phyloP scores from a whole-genome alignment of 176 grass and related monocot species.

The Phragmites australis region DNA sequence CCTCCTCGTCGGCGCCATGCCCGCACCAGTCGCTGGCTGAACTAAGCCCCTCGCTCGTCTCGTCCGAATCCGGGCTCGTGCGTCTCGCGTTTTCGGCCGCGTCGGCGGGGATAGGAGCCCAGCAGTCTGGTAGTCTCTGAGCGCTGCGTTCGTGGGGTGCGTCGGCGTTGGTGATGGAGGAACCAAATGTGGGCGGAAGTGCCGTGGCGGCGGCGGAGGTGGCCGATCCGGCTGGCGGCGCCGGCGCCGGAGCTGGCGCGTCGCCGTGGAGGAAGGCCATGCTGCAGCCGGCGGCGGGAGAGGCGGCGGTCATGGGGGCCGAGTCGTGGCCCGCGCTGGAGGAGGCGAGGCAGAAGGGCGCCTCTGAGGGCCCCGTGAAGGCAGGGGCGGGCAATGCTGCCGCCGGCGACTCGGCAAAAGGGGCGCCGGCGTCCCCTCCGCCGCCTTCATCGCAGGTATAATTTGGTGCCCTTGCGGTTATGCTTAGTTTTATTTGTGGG shows the following conservation, averaged over 20 bases:
- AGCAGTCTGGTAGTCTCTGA: background rate
- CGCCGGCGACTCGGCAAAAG: slow-evolving; percentile 19
- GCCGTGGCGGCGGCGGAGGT: slow-evolving; percentile 15
- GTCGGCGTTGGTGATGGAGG: slow-evolving; percentile 31
- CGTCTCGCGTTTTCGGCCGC: slow-evolving; percentile 2
- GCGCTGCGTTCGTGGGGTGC: background rate
- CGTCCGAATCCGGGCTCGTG: background rate
- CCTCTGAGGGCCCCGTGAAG: slow-evolving; percentile 35
- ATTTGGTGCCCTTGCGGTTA: background rate
- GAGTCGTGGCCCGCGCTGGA: slow-evolving; percentile 70
- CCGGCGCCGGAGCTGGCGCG: background rate
- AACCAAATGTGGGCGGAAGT: slow-evolving; percentile 36
- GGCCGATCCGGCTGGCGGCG: slow-evolving; percentile 32
- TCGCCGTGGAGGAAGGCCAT: slow-evolving; percentile 55
- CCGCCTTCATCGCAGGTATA: slow-evolving; percentile 43
- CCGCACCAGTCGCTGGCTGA: slow-evolving; percentile 24
- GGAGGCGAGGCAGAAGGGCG: slow-evolving; percentile 48
- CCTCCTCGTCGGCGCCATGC: slow-evolving; percentile 27
- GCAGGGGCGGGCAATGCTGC: slow-evolving; percentile 35
- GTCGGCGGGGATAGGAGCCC: background rate
- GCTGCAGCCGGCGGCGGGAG: slow-evolving; percentile 17
- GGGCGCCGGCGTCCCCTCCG: background rate
- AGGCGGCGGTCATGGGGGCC: slow-evolving; percentile 59
- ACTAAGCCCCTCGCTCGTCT: background rate
- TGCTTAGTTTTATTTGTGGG: background rate